Evolutionary conservation across 2,329 filamentous ascomycete species (phyloP).

Genomic region (Stagonosporopsis rhizophila): DNA sequence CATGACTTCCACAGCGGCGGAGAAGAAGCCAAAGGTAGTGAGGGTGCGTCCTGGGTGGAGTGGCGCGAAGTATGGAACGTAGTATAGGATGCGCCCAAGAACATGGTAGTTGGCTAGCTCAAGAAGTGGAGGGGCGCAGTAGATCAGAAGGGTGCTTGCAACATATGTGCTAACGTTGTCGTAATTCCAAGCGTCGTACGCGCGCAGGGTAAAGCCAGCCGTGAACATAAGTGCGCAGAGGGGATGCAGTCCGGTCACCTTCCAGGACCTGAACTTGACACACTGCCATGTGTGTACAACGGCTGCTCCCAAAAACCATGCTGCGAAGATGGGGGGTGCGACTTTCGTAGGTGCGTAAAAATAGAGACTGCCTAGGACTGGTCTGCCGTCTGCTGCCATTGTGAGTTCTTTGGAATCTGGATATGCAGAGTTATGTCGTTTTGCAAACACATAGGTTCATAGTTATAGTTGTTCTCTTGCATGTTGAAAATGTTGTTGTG

Average conservation of each 20-base stretch:
- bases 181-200: slow-evolving; percentile 60
- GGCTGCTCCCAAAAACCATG: slow-evolving; percentile 54
- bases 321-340: slow-evolving; percentile 60
- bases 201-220: slow-evolving; percentile 62
- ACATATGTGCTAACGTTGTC: slow-evolving; percentile 50
- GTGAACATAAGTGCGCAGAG: slow-evolving; percentile 62
- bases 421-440: neutral
- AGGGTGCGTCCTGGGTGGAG: slow-evolving; percentile 64
- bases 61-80: slow-evolving; percentile 64
- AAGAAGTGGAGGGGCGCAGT: slow-evolving; percentile 30
- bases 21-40: slow-evolving; percentile 63
- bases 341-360: slow-evolving; percentile 60
- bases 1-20: slow-evolving; percentile 57
- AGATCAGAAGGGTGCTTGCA: slow-evolving; percentile 45
- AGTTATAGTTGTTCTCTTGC: neutral
- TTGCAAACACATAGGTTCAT: neutral
- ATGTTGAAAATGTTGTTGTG: neutral
- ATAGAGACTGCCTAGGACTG: slow-evolving; percentile 29
- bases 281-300: slow-evolving; percentile 60
- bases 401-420: neutral
- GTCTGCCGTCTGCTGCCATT: neutral
- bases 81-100: slow-evolving; percentile 64
- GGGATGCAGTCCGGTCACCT: slow-evolving; percentile 60
- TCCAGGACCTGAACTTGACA: slow-evolving; percentile 62
- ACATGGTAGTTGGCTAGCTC: slow-evolving; percentile 64